Conservation (phyloP, 1,139 yeast genomes). For the Yamadazyma conglobata region DNA sequence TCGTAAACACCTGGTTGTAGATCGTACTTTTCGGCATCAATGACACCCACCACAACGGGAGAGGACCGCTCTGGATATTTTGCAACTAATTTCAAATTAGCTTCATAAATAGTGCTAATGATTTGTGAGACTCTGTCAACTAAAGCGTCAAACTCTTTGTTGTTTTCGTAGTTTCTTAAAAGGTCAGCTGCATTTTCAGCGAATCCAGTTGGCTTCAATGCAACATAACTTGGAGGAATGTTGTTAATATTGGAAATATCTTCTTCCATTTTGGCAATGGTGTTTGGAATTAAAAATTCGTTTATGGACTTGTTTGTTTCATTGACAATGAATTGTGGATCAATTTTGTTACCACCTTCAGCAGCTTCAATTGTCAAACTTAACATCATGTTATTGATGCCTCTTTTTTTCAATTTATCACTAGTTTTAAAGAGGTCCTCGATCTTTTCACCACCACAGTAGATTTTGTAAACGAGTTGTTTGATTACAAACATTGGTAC, state of each 20-base stretch:
- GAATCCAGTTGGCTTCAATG: conserved; percentile 91
- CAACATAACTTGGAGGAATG: conserved; percentile 79
- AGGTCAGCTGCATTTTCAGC: conserved; percentile 73
- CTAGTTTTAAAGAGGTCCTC: conserved; percentile 72
- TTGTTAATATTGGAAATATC: conserved; percentile 51
- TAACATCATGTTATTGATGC: conserved; percentile 91
- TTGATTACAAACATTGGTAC: conserved; percentile 72
- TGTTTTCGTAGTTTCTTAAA: conserved; percentile 56
- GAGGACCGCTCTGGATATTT: conserved; percentile 67
- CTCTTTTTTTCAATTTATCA: conserved; percentile 59
- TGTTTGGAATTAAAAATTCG: conserved; percentile 71
- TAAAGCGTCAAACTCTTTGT: conserved; percentile 54
- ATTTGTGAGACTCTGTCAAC: conserved; percentile 62
- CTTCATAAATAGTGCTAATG: conserved; percentile 53
- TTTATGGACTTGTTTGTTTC: conserved; percentile 68
- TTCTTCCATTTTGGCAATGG: conserved; percentile 43
- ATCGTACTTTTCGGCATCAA: conserved; percentile 90
- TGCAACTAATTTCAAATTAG: conserved; percentile 44
- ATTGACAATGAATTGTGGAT: conserved; percentile 59
- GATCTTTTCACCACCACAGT: conserved; percentile 87
- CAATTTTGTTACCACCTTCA: conserved; percentile 65
- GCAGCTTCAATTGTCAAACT: conserved; percentile 92
- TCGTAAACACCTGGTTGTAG: conserved; percentile 91
- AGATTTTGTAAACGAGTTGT: conserved; percentile 72
- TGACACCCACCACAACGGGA: conserved; percentile 81